Percentiles rank a stretch among this genome's conserved stretches.
These are phyloP conservation scores for Saccharomycopsis fibuligera DNA, from an alignment of 805 yeast genomes.

Conservation along the genomic window DNA sequence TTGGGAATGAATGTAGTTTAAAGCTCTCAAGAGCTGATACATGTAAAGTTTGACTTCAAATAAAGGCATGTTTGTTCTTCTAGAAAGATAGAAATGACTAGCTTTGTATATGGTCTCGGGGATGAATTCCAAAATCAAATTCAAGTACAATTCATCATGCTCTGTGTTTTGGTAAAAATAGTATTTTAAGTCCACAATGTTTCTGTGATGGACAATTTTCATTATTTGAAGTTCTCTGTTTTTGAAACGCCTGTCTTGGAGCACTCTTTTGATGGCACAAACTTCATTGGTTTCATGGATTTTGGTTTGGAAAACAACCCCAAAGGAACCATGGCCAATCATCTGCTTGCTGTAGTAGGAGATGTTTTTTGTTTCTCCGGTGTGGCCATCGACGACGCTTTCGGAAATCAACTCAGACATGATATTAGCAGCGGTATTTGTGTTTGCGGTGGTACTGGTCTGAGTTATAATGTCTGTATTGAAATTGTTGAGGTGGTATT, in stretches of 20 bases:
- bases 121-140: conserved; percentile 82
- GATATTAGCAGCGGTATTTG: neutral
- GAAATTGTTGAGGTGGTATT: too few species aligned
- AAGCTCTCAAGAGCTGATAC: conserved; percentile 67
- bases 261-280: conserved; percentile 93
- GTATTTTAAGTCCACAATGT: conserved; percentile 81
- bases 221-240: conserved; percentile 93
- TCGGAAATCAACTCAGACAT: conserved; percentile 32
- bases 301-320: conserved; percentile 89
- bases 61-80: conserved; percentile 75
- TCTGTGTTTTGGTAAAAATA: conserved; percentile 75
- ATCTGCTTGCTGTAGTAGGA: conserved; percentile 78
- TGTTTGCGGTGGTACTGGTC: neutral
- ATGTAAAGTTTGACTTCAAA: conserved; percentile 84
- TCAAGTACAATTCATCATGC: conserved; percentile 72
- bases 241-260: conserved; percentile 91
- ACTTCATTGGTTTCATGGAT: conserved; percentile 66
- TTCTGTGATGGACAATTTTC: conserved; percentile 81
- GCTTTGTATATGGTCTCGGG: conserved; percentile 97
- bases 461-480: too few species aligned
- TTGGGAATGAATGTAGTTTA: conserved; percentile 69
- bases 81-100: conserved; percentile 73
- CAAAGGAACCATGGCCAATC: conserved; percentile 99
- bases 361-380: conserved; percentile 55
- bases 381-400: conserved; percentile 64